Base-by-base conservation (phyloP, 1,284 basidiomycete species). In the Ganoderma boninense region DNA sequence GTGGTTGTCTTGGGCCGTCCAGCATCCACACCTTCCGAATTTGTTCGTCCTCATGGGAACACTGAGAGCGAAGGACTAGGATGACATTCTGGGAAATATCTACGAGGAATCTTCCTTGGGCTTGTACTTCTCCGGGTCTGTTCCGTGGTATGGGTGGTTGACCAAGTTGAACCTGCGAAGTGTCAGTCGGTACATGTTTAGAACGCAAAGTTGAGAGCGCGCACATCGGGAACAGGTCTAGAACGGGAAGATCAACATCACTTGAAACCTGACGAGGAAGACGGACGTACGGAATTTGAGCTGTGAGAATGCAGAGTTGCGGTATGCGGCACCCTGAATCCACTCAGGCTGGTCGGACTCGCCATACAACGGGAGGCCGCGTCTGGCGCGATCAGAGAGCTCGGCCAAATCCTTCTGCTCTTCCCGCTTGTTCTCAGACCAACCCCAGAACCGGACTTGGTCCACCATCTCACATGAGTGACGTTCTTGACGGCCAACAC, bases 361-460 rank as follows among this genome's bases (percentile, higher is more conserved):
- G 73, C 96, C 96, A 79, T 97, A 95, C 61, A 98, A 80, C 18
- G 96, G 90, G 80, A 95, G 90, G 67, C 96, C 96, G 73, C 91
- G 87, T 72, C 82, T 83, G 16, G 89, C 92, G 49, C 88, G 89
- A 72, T 92, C 89, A 56, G 88, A 89, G 62, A 98, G 84, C 81
- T 98, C 97, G 32, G 85, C 85, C 64, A 91, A 79, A 80, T 98
- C 97, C 81, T 85, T 86, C 70, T 88, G 88, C 76, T 92, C 88
- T 80, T 98, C 97, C 26, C 87, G 85, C 74, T 89, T 90, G 85
- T 99, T 99, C 85, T 99, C 97, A 29, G 88, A 86, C 94, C 95
- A 97, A 64, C 97, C 97, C 95, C 95, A 97, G 87, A 99, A 97
- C 59, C 97, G 96, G 83, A 93, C 97, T 96, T 77, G 23, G 16